Conservation (phyloP, 2,329 filamentous ascomycete genomes). For the Apiospora pterosperma region DNA sequence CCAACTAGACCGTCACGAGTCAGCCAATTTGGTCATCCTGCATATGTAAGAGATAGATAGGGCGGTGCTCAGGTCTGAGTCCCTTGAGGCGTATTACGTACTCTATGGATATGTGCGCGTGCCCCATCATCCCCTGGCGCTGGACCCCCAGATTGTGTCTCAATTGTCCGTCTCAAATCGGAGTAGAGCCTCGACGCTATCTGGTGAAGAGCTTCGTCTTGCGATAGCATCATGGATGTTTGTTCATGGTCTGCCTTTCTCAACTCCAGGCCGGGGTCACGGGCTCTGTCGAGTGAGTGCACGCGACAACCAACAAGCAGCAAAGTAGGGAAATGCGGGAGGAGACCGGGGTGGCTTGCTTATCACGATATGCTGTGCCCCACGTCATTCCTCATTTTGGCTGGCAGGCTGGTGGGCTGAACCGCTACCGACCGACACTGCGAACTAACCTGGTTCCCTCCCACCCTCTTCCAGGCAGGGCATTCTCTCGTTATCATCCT, state of each 20-base stretch:
- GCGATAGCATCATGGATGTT: not conserved
- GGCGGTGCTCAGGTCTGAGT: not conserved
- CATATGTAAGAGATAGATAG: not conserved
- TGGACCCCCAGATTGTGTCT: too few relatives aligned
- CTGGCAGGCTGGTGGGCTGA: not conserved
- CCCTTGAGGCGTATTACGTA: too few relatives aligned
- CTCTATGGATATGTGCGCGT: too few relatives aligned
- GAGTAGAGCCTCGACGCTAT: not conserved
- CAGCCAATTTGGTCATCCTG: not conserved
- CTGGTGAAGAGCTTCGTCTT: not conserved
- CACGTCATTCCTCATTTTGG: not conserved
- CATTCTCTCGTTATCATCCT: not conserved
- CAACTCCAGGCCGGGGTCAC: not conserved
- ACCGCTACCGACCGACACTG: not conserved
- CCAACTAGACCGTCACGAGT: not conserved
- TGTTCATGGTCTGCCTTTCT: not conserved
- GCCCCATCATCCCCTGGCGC: too few relatives aligned
- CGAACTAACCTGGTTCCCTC: not conserved
- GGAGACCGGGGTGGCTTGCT: not conserved
- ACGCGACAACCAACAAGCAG: not conserved
- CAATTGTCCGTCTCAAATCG: not conserved
- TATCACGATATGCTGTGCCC: not conserved
- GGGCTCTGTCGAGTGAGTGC: too few relatives aligned
- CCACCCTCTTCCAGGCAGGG: not conserved
- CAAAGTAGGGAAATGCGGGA: not conserved